These are phyloP conservation scores for Vicia faba DNA, from an alignment of 306 rosid species.

Conservation along the genomic window DNA sequence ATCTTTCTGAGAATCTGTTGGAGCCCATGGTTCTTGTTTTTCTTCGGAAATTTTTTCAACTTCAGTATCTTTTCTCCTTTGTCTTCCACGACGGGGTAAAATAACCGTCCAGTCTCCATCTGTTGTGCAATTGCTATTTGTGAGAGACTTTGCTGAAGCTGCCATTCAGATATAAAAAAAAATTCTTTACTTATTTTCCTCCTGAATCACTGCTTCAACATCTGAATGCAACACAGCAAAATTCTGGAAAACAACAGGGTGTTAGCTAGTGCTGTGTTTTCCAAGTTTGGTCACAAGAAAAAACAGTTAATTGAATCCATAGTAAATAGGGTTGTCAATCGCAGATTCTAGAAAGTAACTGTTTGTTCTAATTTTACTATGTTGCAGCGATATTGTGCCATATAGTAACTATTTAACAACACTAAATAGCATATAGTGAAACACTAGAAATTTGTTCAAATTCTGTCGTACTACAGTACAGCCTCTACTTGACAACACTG, in stretches of 20 bases:
- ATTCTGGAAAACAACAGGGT: slow-evolving; percentile 11
- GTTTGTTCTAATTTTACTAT: background rate
- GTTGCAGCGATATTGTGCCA: background rate
- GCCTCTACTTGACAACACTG: background rate
- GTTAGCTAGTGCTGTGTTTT: slow-evolving; percentile 15
- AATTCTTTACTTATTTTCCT: background rate
- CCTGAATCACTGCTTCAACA: slow-evolving; percentile 23
- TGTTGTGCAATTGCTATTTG: slow-evolving; percentile 26
- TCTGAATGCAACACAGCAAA: slow-evolving; percentile 27
- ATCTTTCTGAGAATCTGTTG: slow-evolving; percentile 56
- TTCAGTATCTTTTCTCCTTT: slow-evolving; percentile 40
- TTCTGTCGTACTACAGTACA: background rate
- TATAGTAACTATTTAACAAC: background rate
- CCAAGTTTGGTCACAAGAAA: slow-evolving; percentile 6
- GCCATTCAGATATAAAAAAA: slow-evolving; percentile 45
- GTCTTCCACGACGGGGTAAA: slow-evolving; percentile 61
- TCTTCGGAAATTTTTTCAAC: slow-evolving; percentile 36
- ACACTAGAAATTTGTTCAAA: background rate
- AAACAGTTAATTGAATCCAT: background rate
- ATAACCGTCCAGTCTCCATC: slow-evolving; percentile 76
- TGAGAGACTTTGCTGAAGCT: slow-evolving; percentile 54
- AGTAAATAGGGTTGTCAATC: background rate
- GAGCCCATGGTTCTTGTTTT: slow-evolving; percentile 58
- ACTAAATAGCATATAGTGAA: background rate
- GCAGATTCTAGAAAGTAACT: background rate